These are phyloP conservation scores for Lanmaoa rubissima DNA, from an alignment of 768 basidiomycete genomes.

Conservation along the genomic window DNA sequence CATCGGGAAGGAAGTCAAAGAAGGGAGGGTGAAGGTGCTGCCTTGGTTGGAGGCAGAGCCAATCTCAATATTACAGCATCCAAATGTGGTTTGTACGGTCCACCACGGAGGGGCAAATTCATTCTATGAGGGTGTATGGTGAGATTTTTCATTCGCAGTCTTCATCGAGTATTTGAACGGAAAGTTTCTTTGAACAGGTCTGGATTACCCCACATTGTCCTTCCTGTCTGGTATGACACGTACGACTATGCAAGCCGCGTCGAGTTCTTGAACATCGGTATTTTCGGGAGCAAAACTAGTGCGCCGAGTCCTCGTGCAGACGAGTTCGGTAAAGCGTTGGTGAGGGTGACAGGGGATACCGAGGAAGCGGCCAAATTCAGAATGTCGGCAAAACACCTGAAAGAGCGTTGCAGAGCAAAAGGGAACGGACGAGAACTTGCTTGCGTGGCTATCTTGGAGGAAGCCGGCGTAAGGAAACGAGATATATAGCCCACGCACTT, in stretches of 20 bases:
- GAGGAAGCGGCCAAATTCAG: constrained; percentile 2
- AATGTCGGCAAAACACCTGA: constrained; percentile 1
- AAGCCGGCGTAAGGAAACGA: not conserved
- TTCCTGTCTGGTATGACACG: constrained; percentile 13
- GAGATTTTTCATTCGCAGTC: not conserved
- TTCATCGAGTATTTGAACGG: not conserved
- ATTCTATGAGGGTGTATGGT: not conserved
- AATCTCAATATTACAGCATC: constrained; percentile 4
- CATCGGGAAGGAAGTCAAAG: constrained; percentile 1
- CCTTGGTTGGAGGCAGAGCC: constrained; percentile 14
- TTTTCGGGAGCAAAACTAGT: constrained; percentile 4
- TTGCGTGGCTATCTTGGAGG: not conserved
- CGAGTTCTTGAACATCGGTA: constrained; percentile 2
- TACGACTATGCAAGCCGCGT: constrained; percentile 3
- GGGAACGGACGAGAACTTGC: constrained; percentile 11
- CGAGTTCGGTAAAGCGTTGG: constrained; percentile 3
- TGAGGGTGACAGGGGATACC: constrained; percentile 1
- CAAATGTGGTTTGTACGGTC: not conserved
- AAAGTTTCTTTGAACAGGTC: constrained; percentile 3
- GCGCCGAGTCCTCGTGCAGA: constrained; percentile 3
- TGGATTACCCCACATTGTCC: constrained; percentile 8
- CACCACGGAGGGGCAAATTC: constrained; percentile 6
- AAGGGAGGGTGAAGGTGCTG: constrained; percentile 8
- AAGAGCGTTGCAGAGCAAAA: not conserved
- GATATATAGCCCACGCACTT: not conserved